These are phyloP conservation scores for Eimeria sp. DNA, from an alignment of 169 alveolate species.

Conservation along the genomic window DNA sequence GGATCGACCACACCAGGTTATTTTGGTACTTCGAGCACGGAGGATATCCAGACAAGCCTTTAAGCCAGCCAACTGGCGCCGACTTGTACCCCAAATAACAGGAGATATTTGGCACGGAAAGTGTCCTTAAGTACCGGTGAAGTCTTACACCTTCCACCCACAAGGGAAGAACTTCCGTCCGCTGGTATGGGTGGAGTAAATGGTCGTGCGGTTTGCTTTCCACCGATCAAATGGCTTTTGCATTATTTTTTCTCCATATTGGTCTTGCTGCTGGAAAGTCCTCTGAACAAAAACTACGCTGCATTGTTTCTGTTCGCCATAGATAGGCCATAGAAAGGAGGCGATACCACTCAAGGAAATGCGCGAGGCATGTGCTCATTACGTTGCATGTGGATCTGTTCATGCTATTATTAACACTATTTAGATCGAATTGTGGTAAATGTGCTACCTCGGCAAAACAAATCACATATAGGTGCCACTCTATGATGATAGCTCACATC, in stretches of 20 bases:
- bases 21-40: slow-evolving; percentile 67
- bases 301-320: too few relatives aligned
- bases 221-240: not conserved
- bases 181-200: not conserved
- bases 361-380: too few relatives aligned
- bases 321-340: too few relatives aligned
- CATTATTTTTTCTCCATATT: not conserved
- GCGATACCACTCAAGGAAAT: too few relatives aligned
- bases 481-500: too few relatives aligned
- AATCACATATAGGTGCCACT: too few relatives aligned
- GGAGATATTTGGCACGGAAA: not conserved
- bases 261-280: not conserved
- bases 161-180: not conserved
- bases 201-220: not conserved
- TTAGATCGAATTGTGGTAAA: too few relatives aligned
- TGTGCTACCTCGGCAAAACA: too few relatives aligned
- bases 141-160: not conserved
- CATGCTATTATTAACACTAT: too few relatives aligned
- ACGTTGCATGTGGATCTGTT: too few relatives aligned
- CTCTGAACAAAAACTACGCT: too few relatives aligned
- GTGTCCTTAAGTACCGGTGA: not conserved
- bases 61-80: slow-evolving; percentile 33
- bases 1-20: not conserved
- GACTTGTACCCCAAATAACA: not conserved
- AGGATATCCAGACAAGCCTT: slow-evolving; percentile 44